A percentile compares a stretch with the other conserved stretches of the same genome.
These are phyloP conservation scores for Ogataea paradorogensis DNA, from an alignment of 805 yeast species.

Conservation along the genomic window DNA sequence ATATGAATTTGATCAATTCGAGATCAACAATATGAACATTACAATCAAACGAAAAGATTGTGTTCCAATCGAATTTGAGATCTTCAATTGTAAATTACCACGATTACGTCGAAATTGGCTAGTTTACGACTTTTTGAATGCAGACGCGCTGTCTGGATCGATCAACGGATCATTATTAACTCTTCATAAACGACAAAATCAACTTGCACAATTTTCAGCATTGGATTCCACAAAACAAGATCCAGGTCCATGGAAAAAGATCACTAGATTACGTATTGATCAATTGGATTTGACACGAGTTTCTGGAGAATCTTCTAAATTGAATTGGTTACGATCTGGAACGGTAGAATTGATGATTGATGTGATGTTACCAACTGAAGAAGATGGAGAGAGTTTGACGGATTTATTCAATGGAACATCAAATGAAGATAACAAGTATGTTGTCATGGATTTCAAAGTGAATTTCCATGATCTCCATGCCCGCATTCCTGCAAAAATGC, in stretches of 20 bases:
- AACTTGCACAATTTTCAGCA: slow-evolving; percentile 42
- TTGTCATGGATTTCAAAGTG: slow-evolving; percentile 64
- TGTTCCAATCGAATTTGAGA: slow-evolving; percentile 46
- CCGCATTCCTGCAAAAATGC: slow-evolving; percentile 44
- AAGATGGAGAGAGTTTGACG: slow-evolving; percentile 24
- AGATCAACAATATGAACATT: slow-evolving; percentile 51
- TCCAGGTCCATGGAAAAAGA: slow-evolving; percentile 45
- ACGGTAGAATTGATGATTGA: slow-evolving; percentile 69
- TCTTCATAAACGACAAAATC: slow-evolving; percentile 68
- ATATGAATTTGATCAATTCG: slow-evolving; percentile 41
- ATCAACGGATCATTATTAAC: slow-evolving; percentile 74
- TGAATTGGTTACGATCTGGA: slow-evolving; percentile 73
- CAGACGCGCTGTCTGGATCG: slow-evolving; percentile 69
- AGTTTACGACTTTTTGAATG: slow-evolving; percentile 65
- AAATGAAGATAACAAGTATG: slow-evolving; percentile 43
- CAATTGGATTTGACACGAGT: slow-evolving; percentile 34
- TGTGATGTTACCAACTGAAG: slow-evolving; percentile 61
- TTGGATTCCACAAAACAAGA: slow-evolving; percentile 30
- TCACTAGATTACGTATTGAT: slow-evolving; percentile 44
- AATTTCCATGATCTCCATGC: slow-evolving; percentile 64
- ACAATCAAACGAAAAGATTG: slow-evolving; percentile 15
- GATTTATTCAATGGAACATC: slow-evolving; percentile 16
- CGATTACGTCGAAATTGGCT: slow-evolving; percentile 56
- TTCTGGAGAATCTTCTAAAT: slow-evolving; percentile 38
- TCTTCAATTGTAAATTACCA: slow-evolving; percentile 67